Conservation (phyloP, 2,329 filamentous ascomycete genomes). For the Gnomoniopsis smithogilvyi region DNA sequence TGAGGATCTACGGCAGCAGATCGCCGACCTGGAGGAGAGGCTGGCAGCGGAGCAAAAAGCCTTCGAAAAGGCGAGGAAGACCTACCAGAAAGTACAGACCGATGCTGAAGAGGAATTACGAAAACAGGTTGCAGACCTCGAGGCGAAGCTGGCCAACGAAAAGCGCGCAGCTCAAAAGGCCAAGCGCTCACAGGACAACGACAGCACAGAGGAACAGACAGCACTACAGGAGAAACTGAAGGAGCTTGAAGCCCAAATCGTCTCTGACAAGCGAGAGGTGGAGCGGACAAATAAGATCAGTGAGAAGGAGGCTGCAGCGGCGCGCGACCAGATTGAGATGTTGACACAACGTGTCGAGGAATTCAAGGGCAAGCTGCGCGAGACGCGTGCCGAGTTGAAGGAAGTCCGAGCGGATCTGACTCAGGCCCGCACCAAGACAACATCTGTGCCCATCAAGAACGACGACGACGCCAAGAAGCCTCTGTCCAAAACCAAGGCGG, state of each 20-base stretch:
- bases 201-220: slow-evolving; percentile 30
- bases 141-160: slow-evolving; percentile 23
- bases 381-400: slow-evolving; percentile 71
- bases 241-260: slow-evolving; percentile 40
- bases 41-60: slow-evolving; percentile 53
- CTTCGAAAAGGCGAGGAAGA: slow-evolving; percentile 27
- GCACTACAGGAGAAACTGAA: slow-evolving; percentile 28
- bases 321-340: slow-evolving; percentile 58
- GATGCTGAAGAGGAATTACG: slow-evolving; percentile 41
- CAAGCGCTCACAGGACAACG: slow-evolving; percentile 27
- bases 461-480: slow-evolving; percentile 25
- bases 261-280: slow-evolving; percentile 24
- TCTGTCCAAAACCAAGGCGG: slow-evolving; percentile 32
- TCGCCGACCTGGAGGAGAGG: slow-evolving; percentile 33
- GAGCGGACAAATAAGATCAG: slow-evolving; percentile 35
- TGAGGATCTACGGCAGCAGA: slow-evolving; percentile 36
- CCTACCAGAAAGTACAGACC: slow-evolving; percentile 27
- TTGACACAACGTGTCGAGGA: slow-evolving; percentile 70
- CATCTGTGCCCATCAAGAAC: slow-evolving; percentile 24
- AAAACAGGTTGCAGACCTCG: slow-evolving; percentile 31
- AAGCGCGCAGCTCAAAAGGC: slow-evolving; percentile 27
- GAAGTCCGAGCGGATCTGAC: slow-evolving; percentile 48
- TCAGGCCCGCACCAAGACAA: slow-evolving; percentile 27
- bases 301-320: slow-evolving; percentile 56
- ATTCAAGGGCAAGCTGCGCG: slow-evolving; percentile 66